Conservation (phyloP, 495 filamentous ascomycete genomes). For the Trichoderma gamsii region DNA sequence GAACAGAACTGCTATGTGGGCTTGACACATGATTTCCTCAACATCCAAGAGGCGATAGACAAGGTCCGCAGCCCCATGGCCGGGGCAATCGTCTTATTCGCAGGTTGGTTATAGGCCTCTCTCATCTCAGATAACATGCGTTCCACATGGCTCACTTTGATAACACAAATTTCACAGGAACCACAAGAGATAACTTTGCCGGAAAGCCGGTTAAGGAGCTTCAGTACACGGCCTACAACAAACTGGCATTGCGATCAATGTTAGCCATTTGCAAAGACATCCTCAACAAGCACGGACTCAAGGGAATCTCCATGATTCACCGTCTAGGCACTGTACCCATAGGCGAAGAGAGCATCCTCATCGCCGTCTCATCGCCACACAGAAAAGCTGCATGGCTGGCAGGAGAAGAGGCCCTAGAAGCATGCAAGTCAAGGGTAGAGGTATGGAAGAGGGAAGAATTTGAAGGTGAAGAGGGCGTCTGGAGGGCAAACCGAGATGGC, state of each 20-base stretch:
- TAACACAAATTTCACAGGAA: conserved; percentile 46
- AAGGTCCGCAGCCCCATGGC: conserved; percentile 71
- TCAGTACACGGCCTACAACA: conserved; percentile 74
- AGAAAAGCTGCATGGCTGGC: conserved; percentile 82
- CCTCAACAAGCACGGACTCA: conserved; percentile 52
- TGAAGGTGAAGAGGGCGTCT: conserved; percentile 67
- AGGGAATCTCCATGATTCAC: conserved; percentile 73
- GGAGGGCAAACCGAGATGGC: conserved; percentile 88
- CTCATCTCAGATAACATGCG: not conserved
- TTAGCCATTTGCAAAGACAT: conserved; percentile 57
- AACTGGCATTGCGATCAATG: conserved; percentile 72
- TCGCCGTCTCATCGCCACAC: conserved; percentile 81
- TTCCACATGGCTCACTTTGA: conserved; percentile 11
- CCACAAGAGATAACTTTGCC: conserved; percentile 79
- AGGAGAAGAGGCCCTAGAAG: conserved; percentile 84
- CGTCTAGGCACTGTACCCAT: conserved; percentile 82
- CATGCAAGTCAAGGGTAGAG: conserved; percentile 78
- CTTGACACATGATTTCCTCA: conserved; percentile 59
- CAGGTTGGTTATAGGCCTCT: conserved; percentile 34
- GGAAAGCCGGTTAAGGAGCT: conserved; percentile 68
- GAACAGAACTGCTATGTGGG: conserved; percentile 48
- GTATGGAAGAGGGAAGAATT: conserved; percentile 97
- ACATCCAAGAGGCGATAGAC: conserved; percentile 53
- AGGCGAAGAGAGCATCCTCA: conserved; percentile 84
- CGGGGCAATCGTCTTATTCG: conserved; percentile 85